These are phyloP conservation scores for Colletotrichum liaoningense DNA, from an alignment of 2,329 filamentous ascomycete genomes.

Conservation along the genomic window DNA sequence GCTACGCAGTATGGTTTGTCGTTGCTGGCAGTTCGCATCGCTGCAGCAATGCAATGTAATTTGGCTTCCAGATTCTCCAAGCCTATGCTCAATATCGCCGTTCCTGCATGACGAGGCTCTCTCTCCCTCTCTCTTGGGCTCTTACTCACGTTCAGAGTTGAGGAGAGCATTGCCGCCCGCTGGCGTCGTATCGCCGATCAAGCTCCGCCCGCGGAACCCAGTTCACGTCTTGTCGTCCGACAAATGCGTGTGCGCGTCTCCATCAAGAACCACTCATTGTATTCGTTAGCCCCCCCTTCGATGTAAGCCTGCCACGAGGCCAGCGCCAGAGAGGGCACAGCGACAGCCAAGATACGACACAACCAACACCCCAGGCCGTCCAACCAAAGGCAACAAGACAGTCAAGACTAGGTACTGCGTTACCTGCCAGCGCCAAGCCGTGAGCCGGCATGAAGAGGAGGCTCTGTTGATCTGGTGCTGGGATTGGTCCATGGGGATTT, in stretches of 20 bases:
- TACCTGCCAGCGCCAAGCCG: conserved; percentile 19
- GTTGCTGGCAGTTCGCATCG: not conserved
- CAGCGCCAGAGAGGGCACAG: not conserved
- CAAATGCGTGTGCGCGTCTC: conserved; percentile 9
- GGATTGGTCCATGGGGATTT: conserved; percentile 35
- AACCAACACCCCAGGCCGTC: not conserved
- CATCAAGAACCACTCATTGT: not conserved
- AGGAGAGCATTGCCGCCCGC: not conserved
- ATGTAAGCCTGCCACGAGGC: conserved; percentile 24
- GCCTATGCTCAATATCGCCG: not conserved
- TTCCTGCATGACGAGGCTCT: conserved; percentile 12
- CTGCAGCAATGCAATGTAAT: conserved; percentile 29
- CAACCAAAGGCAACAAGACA: not conserved
- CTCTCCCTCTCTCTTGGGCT: not conserved
- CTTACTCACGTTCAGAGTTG: not conserved
- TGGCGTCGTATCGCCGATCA: conserved; percentile 13
- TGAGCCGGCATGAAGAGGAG: conserved; percentile 15
- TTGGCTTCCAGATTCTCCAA: not conserved
- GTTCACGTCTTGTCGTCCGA: conserved; percentile 20
- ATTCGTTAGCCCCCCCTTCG: not conserved
- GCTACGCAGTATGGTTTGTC: not conserved
- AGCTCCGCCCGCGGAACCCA: not conserved
- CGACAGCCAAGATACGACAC: not conserved
- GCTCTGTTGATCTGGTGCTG: conserved; percentile 17
- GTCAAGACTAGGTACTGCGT: not conserved